A percentile compares a stretch with the other conserved stretches of the same genome.
phyloP scores from a whole-genome alignment of 1,139 yeast genomes.

The Suhomyces ambrosiae region DNA sequence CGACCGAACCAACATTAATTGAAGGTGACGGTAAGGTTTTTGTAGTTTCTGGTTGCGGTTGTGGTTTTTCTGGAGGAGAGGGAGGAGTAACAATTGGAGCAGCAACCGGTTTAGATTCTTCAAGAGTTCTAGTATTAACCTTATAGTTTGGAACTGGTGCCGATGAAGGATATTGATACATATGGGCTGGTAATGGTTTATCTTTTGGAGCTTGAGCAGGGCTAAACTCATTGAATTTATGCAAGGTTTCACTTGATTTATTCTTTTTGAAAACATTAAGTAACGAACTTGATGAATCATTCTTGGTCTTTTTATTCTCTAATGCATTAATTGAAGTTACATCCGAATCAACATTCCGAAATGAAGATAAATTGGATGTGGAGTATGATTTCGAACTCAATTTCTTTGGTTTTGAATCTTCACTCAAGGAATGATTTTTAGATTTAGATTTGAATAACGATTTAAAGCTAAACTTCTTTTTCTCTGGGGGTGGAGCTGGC shows the following conservation, averaged over 20 bases:
- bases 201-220: not conserved
- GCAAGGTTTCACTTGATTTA: constrained; percentile 24
- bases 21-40: constrained; percentile 5
- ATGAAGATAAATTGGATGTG: constrained; percentile 29
- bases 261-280: constrained; percentile 31
- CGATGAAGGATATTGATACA: too few relatives aligned
- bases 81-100: not conserved
- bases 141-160: not conserved
- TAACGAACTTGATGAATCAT: constrained; percentile 15
- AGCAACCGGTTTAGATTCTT: not conserved
- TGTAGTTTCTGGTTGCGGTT: not conserved
- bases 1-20: constrained; percentile 5
- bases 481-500: constrained; percentile 15
- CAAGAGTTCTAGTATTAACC: constrained; percentile 2
- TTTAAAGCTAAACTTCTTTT: constrained; percentile 45
- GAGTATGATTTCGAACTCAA: constrained; percentile 31
- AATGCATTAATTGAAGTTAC: constrained; percentile 5
- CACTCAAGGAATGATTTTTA: constrained; percentile 29
- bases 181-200: too few relatives aligned
- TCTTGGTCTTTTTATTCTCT: constrained; percentile 6
- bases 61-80: not conserved
- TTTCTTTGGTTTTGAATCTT: constrained; percentile 21
- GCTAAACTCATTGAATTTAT: constrained; percentile 11
- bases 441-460: constrained; percentile 42
- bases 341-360: constrained; percentile 3